Base-by-base conservation (phyloP, 164 flowering plant genomes). In the Macadamia tetraphylla region DNA sequence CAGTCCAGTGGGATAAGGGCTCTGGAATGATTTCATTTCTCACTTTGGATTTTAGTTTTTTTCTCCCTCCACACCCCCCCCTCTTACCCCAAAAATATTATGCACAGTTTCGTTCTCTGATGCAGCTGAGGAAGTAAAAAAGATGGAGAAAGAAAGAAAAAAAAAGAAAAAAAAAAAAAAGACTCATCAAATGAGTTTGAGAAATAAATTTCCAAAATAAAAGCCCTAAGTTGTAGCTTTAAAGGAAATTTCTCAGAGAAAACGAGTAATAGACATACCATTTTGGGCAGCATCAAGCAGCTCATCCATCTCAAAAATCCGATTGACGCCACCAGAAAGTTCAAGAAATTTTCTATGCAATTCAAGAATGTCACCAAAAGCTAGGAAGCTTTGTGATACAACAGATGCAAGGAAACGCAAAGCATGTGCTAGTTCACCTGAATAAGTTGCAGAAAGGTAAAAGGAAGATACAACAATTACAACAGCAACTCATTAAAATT, bases 361-460 rank as follows among this genome's bases (percentile, higher is more conserved):
- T 83, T 95, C 97, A 68, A 95, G 93, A 76, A 92, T 89, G 76
- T 95, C 99, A 51, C 99, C 99, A 78, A 95, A 95, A 59, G 99
- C 99, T 66, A 90, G 80, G 83, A 95, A 95, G 87, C 99, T 95
- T 76, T 95, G 99, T 58, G 99, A 95, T 59, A 95, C 99, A 71
- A 95, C 96, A 77, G 99, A 95, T 64, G 99, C 99, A 70, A 95
- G 80, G 78, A 88, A 95, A 46, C 99, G 83, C 83, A 95, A 71
- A 14, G 99, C 99, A 84, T 92, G 99, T 35, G 99, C 99, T 66
- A 95, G 83, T 62, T 95, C 96, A 75, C 98, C 98, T 94, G 82
- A 29, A 67, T 9, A 32, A 12, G 46, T 64, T n/a, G 4, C 51
- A 53, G 66, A 66, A 43, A 44, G 40, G 57, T 64, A 70, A 44